Evolutionary conservation across 148 eudicot genomes (phyloP).

Genomic region (Suaeda aralocaspica): DNA sequence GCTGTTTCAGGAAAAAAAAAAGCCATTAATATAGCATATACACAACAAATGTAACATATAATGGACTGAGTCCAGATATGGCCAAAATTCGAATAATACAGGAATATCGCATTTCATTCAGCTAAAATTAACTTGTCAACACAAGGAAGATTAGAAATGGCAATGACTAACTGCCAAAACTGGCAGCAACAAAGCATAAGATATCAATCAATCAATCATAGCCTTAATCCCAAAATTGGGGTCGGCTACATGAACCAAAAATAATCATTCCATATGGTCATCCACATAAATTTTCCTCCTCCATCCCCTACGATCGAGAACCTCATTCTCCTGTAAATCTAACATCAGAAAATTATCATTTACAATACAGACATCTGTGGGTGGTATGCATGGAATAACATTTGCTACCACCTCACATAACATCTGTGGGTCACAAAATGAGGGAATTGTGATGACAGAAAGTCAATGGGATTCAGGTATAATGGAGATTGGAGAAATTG

Average conservation of each 20-base stretch:
- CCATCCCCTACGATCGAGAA: no score
- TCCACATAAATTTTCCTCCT: no score
- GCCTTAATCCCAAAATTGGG: no score
- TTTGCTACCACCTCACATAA: neutral
- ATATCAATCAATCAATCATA: no score
- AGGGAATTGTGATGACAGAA: no score
- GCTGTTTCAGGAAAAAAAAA: slow-evolving; percentile 24
- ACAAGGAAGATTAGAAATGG: neutral
- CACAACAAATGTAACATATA: neutral
- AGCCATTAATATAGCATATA: slow-evolving; percentile 10
- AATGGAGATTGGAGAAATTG: neutral
- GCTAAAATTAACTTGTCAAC: neutral
- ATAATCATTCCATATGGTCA: no score
- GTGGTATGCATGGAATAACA: neutral
- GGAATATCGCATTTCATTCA: no score
- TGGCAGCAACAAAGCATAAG: neutral
- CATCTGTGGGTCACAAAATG: no score
- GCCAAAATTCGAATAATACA: no score
- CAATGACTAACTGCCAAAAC: neutral
- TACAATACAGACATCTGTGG: neutral
- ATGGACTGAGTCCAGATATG: neutral
- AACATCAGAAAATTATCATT: neutral
- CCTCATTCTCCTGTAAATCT: no score
- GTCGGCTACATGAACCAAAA: no score
- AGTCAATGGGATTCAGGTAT: no score